Conservation (phyloP, 768 basidiomycete genomes). For the Suillus placidus region DNA sequence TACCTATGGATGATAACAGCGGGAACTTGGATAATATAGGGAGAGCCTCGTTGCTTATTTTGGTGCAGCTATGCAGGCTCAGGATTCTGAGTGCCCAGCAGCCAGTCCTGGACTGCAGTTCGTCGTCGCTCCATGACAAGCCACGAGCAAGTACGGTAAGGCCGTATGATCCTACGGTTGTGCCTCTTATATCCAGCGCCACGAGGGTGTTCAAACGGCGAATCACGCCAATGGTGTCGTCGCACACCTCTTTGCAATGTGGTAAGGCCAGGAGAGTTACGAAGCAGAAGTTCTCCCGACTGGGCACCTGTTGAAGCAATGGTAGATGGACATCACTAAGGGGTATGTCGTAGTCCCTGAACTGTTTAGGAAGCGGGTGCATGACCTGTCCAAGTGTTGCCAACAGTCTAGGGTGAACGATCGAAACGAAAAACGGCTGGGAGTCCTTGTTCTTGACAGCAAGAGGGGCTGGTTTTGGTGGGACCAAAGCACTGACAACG, state of each 20-base stretch:
- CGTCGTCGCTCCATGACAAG: slow-evolving; percentile 40
- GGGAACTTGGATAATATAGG: slow-evolving; percentile 49
- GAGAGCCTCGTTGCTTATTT: slow-evolving; percentile 49
- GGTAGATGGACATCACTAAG: slow-evolving; percentile 58
- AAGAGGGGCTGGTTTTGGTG: slow-evolving; percentile 22
- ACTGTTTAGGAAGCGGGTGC: slow-evolving; percentile 48
- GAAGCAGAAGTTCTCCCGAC: slow-evolving; percentile 60
- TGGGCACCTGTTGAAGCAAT: slow-evolving; percentile 57
- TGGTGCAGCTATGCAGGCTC: slow-evolving; percentile 53
- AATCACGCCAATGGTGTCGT: slow-evolving; percentile 54
- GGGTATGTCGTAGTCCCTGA: slow-evolving; percentile 43
- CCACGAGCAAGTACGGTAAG: slow-evolving; percentile 55
- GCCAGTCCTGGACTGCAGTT: slow-evolving; percentile 34
- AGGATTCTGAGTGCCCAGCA: slow-evolving; percentile 65
- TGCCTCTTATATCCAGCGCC: slow-evolving; percentile 67
- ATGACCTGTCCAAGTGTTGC: slow-evolving; percentile 63
- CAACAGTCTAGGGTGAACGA: slow-evolving; percentile 63
- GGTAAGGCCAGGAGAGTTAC: slow-evolving; percentile 66
- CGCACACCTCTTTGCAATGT: slow-evolving; percentile 56
- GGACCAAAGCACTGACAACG: slow-evolving; percentile 46
- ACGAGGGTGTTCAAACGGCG: slow-evolving; percentile 54
- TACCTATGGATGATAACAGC: slow-evolving; percentile 64
- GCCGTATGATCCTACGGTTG: slow-evolving; percentile 53
- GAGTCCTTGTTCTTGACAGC: background rate
- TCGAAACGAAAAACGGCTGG: slow-evolving; percentile 19